Percentiles rank a stretch among this genome's conserved stretches.
Evolutionary conservation across 208 protist genomes (phyloP).

Genomic region (Acanthamoeba comandoni): DNA sequence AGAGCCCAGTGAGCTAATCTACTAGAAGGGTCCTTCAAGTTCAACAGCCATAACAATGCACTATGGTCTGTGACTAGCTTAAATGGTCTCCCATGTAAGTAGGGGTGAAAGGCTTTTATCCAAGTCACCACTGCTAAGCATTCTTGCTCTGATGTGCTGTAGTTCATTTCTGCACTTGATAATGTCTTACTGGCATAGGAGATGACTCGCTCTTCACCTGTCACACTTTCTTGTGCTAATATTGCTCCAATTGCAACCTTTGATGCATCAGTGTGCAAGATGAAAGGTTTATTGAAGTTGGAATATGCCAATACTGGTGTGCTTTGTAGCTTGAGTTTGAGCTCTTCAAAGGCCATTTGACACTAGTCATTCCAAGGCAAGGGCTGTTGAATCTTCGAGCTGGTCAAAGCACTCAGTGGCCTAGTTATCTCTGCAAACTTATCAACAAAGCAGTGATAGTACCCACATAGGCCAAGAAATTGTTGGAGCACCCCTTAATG

Average conservation of each 20-base stretch:
- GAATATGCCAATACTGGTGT: not conserved
- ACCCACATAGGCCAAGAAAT: slow-evolving; percentile 21
- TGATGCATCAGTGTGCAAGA: slow-evolving; percentile 30
- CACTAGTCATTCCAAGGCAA: not conserved
- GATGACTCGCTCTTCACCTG: not conserved
- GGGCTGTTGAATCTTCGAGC: not conserved
- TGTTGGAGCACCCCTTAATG: no score
- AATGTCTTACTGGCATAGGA: not conserved
- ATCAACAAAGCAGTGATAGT: not conserved
- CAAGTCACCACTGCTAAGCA: not conserved
- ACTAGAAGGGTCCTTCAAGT: not conserved
- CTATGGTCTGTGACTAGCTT: not conserved
- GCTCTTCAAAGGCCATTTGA: not conserved
- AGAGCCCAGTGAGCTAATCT: no score
- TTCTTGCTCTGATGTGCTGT: not conserved
- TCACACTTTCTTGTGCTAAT: not conserved
- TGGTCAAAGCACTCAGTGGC: not conserved
- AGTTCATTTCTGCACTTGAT: not conserved
- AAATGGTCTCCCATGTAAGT: not conserved
- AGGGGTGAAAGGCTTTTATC: not conserved
- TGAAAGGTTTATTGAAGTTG: not conserved
- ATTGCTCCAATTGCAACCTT: not conserved
- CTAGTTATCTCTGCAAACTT: not conserved
- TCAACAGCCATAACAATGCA: not conserved
- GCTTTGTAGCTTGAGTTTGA: not conserved